Percentiles rank a stretch among this genome's conserved stretches.
Evolutionary conservation across 768 basidiomycete species (phyloP).

Genomic region (Boletus pseudo-olivaceus): DNA sequence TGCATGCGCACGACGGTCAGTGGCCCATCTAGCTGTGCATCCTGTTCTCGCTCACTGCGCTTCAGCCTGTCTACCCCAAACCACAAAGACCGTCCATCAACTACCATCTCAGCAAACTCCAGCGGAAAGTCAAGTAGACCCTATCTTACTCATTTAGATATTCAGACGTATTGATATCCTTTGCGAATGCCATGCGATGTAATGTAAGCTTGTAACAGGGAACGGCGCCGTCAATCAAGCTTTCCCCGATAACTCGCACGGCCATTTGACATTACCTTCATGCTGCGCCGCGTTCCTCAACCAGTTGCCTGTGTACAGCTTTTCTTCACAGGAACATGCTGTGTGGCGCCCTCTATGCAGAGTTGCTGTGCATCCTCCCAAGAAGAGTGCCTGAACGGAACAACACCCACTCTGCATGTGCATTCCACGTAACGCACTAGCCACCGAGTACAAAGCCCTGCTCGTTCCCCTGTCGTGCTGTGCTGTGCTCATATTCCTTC

Average conservation of each 20-base stretch:
- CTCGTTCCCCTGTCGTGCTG: background rate
- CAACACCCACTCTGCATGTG: slow-evolving; percentile 13
- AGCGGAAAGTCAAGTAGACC: slow-evolving; percentile 67
- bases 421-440: slow-evolving; percentile 7
- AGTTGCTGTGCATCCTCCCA: slow-evolving; percentile 16
- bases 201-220: slow-evolving; percentile 14
- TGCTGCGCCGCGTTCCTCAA: slow-evolving; percentile 2
- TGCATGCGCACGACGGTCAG: slow-evolving; percentile 87
- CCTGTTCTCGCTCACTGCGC: slow-evolving; percentile 1
- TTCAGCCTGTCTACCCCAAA: slow-evolving; percentile 66
- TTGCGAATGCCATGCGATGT: slow-evolving; percentile 15
- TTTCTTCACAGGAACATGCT: slow-evolving; percentile 17
- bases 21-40: slow-evolving; percentile 11
- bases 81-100: slow-evolving; percentile 77
- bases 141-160: slow-evolving; percentile 19
- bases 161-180: slow-evolving; percentile 10
- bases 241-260: background rate
- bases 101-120: slow-evolving; percentile 81
- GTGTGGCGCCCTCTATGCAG: slow-evolving; percentile 13
- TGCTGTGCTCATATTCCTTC: slow-evolving; percentile 9
- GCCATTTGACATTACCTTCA: background rate
- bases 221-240: background rate
- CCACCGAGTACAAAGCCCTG: slow-evolving; percentile 23
- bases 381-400: slow-evolving; percentile 8
- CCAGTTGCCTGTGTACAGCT: background rate